phyloP scores from a whole-genome alignment of 176 grass and related monocot genomes.

The Oryza punctata region DNA sequence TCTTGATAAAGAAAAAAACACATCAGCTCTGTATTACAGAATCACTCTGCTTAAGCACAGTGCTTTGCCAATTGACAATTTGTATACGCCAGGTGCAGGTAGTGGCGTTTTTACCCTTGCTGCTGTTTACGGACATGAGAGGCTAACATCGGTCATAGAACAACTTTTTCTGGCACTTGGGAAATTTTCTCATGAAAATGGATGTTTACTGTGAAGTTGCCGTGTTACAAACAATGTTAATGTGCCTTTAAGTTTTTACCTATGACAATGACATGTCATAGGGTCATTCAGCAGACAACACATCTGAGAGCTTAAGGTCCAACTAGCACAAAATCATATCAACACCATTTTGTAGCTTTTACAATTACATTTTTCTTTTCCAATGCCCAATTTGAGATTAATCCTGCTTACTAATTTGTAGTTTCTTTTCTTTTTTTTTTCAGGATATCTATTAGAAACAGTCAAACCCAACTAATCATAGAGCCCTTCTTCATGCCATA shows the following conservation, averaged over 20 bases:
- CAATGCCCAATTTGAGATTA: not conserved
- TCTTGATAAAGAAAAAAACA: too few species aligned
- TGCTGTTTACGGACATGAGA: too few species aligned
- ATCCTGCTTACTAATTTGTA: slow-evolving; percentile 5
- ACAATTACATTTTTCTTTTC: slow-evolving; percentile 12
- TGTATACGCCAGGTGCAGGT: not conserved
- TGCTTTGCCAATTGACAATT: too few species aligned
- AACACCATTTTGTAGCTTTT: not conserved
- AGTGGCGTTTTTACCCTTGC: too few species aligned
- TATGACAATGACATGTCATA: not conserved
- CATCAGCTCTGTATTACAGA: not conserved
- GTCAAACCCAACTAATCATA: slow-evolving; percentile 55
- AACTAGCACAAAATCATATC: slow-evolving; percentile 26
- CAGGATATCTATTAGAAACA: slow-evolving; percentile 10
- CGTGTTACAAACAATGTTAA: not conserved
- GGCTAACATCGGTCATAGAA: too few species aligned
- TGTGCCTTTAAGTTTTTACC: not conserved
- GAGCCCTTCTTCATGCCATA: slow-evolving; percentile 82
- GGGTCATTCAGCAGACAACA: slow-evolving; percentile 10
- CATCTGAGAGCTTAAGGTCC: not conserved
- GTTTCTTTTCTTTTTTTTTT: slow-evolving; percentile 3
- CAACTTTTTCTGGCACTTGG: not conserved
- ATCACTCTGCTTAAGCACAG: not conserved
- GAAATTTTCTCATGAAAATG: not conserved
- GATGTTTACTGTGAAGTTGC: not conserved